These are phyloP conservation scores for Candida pseudoviswanathii DNA, from an alignment of 1,139 yeast genomes.

Conservation along the genomic window DNA sequence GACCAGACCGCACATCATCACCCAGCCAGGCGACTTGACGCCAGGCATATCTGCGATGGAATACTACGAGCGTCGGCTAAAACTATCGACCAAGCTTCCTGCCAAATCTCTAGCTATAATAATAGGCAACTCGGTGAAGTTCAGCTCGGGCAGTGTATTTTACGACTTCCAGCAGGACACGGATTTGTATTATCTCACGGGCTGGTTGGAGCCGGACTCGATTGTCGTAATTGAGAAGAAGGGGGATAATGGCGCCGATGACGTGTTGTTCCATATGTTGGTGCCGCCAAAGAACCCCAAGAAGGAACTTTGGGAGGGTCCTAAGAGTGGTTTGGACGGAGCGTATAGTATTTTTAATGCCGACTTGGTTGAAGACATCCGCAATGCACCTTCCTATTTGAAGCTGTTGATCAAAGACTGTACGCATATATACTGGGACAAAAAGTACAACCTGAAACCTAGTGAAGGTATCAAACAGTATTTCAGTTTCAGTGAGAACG, in stretches of 20 bases:
- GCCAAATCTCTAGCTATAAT: constrained; percentile 70
- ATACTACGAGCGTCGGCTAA: constrained; percentile 69
- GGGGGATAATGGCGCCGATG: constrained; percentile 46
- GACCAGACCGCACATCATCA: constrained; percentile 73
- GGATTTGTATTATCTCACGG: constrained; percentile 82
- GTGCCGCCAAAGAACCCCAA: constrained; percentile 82
- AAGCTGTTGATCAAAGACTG: constrained; percentile 48
- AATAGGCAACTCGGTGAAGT: constrained; percentile 72
- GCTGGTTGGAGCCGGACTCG: constrained; percentile 92
- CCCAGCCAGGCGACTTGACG: constrained; percentile 78
- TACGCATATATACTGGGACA: constrained; percentile 53
- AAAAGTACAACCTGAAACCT: constrained; percentile 23
- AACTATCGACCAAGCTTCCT: constrained; percentile 59
- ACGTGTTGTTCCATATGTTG: constrained; percentile 68
- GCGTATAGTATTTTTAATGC: constrained; percentile 86
- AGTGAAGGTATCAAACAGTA: constrained; percentile 12
- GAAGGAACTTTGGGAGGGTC: constrained; percentile 94
- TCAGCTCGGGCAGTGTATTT: constrained; percentile 88
- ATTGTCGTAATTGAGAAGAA: constrained; percentile 71
- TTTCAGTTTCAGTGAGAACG: constrained; percentile 12
- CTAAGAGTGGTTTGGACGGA: constrained; percentile 82
- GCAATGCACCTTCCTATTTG: constrained; percentile 44
- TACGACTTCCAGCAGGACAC: constrained; percentile 91
- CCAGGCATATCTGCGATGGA: constrained; percentile 87
- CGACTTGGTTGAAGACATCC: constrained; percentile 64